phyloP scores from a whole-genome alignment of 345 rosid species.

The Pugionium cornutum region DNA sequence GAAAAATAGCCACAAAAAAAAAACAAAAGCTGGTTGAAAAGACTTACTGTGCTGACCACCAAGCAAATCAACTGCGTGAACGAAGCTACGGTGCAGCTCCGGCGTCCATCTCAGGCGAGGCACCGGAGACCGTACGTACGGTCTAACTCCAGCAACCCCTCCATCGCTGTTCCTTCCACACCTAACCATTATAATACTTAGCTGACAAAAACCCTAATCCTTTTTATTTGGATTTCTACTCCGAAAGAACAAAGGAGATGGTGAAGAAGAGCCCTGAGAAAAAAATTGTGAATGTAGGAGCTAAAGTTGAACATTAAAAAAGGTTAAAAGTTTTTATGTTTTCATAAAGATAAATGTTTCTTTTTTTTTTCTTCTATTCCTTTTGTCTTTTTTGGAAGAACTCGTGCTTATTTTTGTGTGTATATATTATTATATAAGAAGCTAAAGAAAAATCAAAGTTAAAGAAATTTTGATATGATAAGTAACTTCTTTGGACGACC shows the following conservation, averaged over 20 bases:
- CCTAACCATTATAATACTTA: conserved; percentile 52
- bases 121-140: conserved; percentile 82
- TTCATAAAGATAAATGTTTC: conserved; percentile 22
- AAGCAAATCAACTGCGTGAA: conserved; percentile 80
- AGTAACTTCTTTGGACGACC: conserved; percentile 23
- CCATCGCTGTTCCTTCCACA: conserved; percentile 62
- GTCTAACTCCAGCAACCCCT: conserved; percentile 64
- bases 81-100: conserved; percentile 87
- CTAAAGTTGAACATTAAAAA: conserved; percentile 23
- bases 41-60: conserved; percentile 90
- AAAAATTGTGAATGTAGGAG: conserved; percentile 4
- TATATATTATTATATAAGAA: not conserved
- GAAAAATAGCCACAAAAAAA: not conserved
- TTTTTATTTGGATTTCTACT: conserved; percentile 2
- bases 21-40: not conserved
- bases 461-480: conserved; percentile 15
- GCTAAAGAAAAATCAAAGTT: not conserved
- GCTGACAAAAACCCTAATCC: conserved; percentile 13
- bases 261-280: conserved; percentile 19
- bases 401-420: conserved; percentile 30
- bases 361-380: conserved; percentile 24
- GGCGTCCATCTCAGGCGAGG: conserved; percentile 99
- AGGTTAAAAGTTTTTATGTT: conserved; percentile 27
- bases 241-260: conserved; percentile 2
- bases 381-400: conserved; percentile 30